Evolutionary conservation across 2,329 filamentous ascomycete species (phyloP), one percentile per base, ranked within the genome.

Genomic region (Pseudogymnoascus sp.): DNA sequence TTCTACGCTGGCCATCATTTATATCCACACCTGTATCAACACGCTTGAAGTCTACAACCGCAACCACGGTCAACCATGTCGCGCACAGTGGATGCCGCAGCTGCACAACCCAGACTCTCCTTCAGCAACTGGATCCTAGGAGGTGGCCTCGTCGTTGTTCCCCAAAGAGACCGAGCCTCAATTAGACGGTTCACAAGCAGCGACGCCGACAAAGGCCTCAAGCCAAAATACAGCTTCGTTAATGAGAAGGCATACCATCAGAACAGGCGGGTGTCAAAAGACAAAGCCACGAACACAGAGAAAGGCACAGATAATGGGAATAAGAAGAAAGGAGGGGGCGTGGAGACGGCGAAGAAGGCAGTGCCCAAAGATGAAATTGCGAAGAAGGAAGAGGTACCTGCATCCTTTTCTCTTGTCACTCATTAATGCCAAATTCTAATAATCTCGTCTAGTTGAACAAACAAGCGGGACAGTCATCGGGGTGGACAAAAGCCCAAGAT

Each of bases 61-160:
- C 47, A 54, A 33, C 16, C n/a, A n/a, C 30, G 25, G 43, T n/a
- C 28, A n/a, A 33, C 28, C 16, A 54, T 54, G 47, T 20, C 47
- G 4, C 47, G 28, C 47, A 54, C 47, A 20, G 7, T 54, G 47
- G 47, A 54, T 18, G n/a, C 6, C n/a, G 28, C n/a, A 54, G 9
- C n/a, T 33, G n/a, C 28, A 54, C 25, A 3, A 6, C 47, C 47
- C 2, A 54, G 18, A n/a, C n/a, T 70, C 36, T 70, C 67, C 30
- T 67, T 71, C 37, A 66, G 66, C n/a, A 69, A 65, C 47, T 71
- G 70, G 70, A 60, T 68, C 3, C 61, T 70, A 9, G 69, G 69
- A 14, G 69, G 69, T 39, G 63, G 65, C 2, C 62, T 71, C 18
- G 22, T 61, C 54, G 18, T n/a, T 12, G 14, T 57, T 16, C 36